A percentile compares a stretch with the other conserved stretches of the same genome.
Evolutionary conservation across 1,139 yeast genomes (phyloP).

Genomic region (Meyerozyma guilliermondii): DNA sequence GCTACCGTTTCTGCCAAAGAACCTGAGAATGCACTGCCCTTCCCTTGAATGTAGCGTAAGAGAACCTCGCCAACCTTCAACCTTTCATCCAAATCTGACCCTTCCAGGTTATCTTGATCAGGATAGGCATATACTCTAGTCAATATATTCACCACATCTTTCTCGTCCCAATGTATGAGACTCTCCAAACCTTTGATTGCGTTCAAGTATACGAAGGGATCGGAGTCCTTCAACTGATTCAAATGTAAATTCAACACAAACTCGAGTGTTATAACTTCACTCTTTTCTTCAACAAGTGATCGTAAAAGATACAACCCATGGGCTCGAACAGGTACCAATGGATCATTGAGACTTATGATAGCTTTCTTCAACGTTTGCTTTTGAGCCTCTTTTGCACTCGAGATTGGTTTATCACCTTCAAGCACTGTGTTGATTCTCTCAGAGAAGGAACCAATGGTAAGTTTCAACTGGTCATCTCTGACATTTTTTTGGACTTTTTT

Average conservation of each 20-base stretch:
- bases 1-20: slow-evolving; percentile 22
- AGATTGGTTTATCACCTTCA: slow-evolving; percentile 18
- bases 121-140: slow-evolving; percentile 31
- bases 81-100: slow-evolving; percentile 52
- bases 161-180: slow-evolving; percentile 43
- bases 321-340: slow-evolving; percentile 78
- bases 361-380: slow-evolving; percentile 45
- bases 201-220: slow-evolving; percentile 81
- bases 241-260: slow-evolving; percentile 60
- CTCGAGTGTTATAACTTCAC: slow-evolving; percentile 47
- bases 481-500: slow-evolving; percentile 9
- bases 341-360: slow-evolving; percentile 64
- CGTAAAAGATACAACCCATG: slow-evolving; percentile 73
- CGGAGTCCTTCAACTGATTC: slow-evolving; percentile 66
- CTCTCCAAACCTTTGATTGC: slow-evolving; percentile 73
- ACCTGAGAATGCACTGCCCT: slow-evolving; percentile 46
- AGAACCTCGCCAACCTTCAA: slow-evolving; percentile 80
- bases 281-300: slow-evolving; percentile 46
- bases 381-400: slow-evolving; percentile 21
- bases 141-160: slow-evolving; percentile 34
- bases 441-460: slow-evolving; percentile 15
- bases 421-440: slow-evolving; percentile 26
- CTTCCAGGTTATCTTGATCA: slow-evolving; percentile 16
- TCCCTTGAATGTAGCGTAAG: slow-evolving; percentile 48
- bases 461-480: neutral